A percentile compares a stretch with the other conserved stretches of the same genome.
Evolutionary conservation across 306 rosid species (phyloP).

Genomic region (Fragaria nilgerrensis): DNA sequence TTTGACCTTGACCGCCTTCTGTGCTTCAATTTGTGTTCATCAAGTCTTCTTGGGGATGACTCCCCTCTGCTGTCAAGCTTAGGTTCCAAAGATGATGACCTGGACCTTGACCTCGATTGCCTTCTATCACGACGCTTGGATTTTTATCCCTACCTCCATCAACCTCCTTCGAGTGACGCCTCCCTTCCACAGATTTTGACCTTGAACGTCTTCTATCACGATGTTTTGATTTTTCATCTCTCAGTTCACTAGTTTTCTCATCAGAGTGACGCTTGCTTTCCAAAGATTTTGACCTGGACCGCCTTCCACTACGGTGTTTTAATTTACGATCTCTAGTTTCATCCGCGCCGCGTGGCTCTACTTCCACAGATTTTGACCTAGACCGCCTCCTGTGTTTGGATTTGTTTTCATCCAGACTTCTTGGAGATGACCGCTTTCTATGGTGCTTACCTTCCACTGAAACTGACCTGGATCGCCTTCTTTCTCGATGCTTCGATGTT

Average conservation of each 20-base stretch:
- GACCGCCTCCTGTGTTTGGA: constrained; percentile 62
- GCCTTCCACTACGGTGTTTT: constrained; percentile 59
- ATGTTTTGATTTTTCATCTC: constrained; percentile 49
- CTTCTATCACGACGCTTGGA: constrained; percentile 70
- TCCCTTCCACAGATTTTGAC: constrained; percentile 60
- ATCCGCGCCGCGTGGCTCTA: constrained; percentile 40
- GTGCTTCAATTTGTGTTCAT: constrained; percentile 36
- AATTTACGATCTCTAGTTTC: constrained; percentile 43
- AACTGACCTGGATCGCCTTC: constrained; percentile 69
- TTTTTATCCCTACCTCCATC: constrained; percentile 54
- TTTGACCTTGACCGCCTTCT: constrained; percentile 51
- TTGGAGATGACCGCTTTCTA: constrained; percentile 57
- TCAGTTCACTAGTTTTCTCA: constrained; percentile 38
- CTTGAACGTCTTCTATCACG: constrained; percentile 53
- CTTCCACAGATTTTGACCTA: constrained; percentile 77
- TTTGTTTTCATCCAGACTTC: constrained; percentile 57
- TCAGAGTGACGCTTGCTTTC: constrained; percentile 50
- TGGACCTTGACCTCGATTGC: constrained; percentile 70
- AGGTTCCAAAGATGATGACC: constrained; percentile 61
- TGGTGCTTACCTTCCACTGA: constrained; percentile 62
- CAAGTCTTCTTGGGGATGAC: constrained; percentile 42
- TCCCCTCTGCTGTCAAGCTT: constrained; percentile 41
- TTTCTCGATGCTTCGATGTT: constrained; percentile 56
- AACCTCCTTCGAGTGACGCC: constrained; percentile 42
- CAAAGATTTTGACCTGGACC: constrained; percentile 71